These are phyloP conservation scores for Trichosanthes cucumerina DNA, from an alignment of 306 rosid genomes.

Conservation along the genomic window DNA sequence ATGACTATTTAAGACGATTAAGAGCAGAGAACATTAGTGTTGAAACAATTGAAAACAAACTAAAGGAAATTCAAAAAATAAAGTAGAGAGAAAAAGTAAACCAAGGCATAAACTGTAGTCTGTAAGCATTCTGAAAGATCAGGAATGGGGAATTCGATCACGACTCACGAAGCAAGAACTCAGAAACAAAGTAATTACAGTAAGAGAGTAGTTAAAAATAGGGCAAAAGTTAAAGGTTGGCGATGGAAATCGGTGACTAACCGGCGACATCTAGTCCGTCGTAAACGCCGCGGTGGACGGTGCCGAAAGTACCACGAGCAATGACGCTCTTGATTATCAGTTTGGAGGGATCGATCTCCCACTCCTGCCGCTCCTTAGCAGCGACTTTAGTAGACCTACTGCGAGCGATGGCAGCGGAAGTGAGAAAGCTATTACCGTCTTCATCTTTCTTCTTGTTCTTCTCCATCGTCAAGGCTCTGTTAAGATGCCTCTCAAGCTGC, in stretches of 20 bases:
- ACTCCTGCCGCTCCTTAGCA: constrained; percentile 51
- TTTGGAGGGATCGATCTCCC: constrained; percentile 96
- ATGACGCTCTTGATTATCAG: constrained; percentile 66
- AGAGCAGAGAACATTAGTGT: not conserved
- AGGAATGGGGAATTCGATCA: not conserved
- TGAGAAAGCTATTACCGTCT: constrained; percentile 3
- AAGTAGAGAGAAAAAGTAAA: not conserved
- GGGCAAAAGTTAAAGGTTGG: not conserved
- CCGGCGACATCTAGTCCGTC: constrained; percentile 93
- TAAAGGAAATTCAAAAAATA: not conserved
- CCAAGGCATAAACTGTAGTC: not conserved
- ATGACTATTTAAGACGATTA: not conserved
- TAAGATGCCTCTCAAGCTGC: constrained; percentile 83
- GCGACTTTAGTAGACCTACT: constrained; percentile 10
- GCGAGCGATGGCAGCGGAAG: constrained; percentile 10
- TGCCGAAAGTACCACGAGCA: constrained; percentile 91
- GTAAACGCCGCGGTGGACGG: constrained; percentile 85
- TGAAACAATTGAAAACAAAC: not conserved
- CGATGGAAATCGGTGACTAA: constrained; percentile 12
- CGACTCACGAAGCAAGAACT: not conserved
- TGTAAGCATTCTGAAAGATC: not conserved
- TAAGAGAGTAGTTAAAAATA: not conserved
- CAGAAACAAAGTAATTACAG: not conserved
- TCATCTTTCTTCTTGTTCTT: constrained; percentile 55
- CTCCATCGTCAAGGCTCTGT: constrained; percentile 61